Evolutionary conservation across 306 rosid genomes (phyloP), one percentile per base, ranked within the genome.

Genomic region (Astragalus glycyphyllos): DNA sequence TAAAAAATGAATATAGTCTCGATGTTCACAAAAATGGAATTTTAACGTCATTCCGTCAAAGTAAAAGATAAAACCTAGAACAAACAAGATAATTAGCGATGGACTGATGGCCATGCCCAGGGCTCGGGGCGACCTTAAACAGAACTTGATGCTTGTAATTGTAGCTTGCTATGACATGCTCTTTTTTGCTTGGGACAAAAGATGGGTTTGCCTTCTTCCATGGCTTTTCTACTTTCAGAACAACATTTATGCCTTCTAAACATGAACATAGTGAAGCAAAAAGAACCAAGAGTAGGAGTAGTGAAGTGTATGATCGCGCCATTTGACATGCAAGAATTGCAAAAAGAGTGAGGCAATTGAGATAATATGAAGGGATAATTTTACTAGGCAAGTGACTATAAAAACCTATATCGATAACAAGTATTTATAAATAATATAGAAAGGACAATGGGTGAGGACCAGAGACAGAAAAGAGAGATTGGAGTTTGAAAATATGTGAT

Each of bases 171-270:
- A 80, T 69, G n/a, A 82, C 82, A 51, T 92, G 88, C 0, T 89
- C 91, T 65, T 80, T 88, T 68, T 74, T 81, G 81, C 89, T 90
- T 9, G 96, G 98, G 0, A 91, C 45, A 16, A 96, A 92, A 20
- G 86, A 41, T 3, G 96, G 40, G n/a, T 65, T 70, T 7, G 5
- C 48, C 15, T 61, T 70, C 12, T 64, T 69, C 26, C 20, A 3
- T 0, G 44, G 38, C 1, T 67, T 53, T 37, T 60, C 66, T 6
- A 2, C 32, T 7, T 60, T 83, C 32, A 73, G 14, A 4, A 69
- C 17, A 4, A 88, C 79, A 68, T 37, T 37, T 37, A 91, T 85
- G 8, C 77, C 92, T 49, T 80, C 81, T 4, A 73, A 69, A 60
- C 59, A 56, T 0, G 86, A 64, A 29, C n/a, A 71, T 7, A 77